These are phyloP conservation scores for Thymus mandschuricus DNA, from an alignment of 257 asterid genomes.

Conservation along the genomic window DNA sequence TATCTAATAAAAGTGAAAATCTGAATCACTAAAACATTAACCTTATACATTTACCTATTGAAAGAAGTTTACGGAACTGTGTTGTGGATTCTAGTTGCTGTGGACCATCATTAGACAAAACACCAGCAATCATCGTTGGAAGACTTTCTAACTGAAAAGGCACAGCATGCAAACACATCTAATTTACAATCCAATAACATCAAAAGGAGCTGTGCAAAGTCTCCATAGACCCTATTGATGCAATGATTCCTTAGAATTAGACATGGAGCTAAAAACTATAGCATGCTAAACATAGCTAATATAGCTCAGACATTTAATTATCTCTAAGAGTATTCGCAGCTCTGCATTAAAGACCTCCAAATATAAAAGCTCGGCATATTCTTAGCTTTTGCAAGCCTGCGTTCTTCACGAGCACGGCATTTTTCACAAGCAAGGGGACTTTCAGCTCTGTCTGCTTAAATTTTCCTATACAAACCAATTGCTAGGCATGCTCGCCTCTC, in stretches of 20 bases:
- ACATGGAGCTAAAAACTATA: neutral
- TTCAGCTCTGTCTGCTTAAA: too few species aligned
- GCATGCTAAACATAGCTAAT: neutral
- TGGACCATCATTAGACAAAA: slow-evolving; percentile 68
- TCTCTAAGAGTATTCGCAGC: neutral
- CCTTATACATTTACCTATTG: slow-evolving; percentile 54
- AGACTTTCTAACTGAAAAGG: slow-evolving; percentile 75
- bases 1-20: neutral
- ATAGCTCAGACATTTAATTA: slow-evolving; percentile 9
- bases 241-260: neutral
- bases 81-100: slow-evolving; percentile 86
- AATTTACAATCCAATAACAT: slow-evolving; percentile 14
- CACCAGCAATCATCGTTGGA: slow-evolving; percentile 75
- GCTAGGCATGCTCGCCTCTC: too few species aligned
- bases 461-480: too few species aligned
- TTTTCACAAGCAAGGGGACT: too few species aligned
- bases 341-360: too few species aligned
- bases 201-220: neutral
- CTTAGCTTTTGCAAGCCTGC: too few species aligned
- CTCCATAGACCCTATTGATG: neutral
- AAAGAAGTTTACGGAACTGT: slow-evolving; percentile 91
- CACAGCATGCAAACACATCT: slow-evolving; percentile 17
- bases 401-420: too few species aligned
- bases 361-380: too few species aligned
- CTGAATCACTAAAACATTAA: neutral